phyloP scores from a whole-genome alignment of 768 basidiomycete genomes.

The Russula foetens region DNA sequence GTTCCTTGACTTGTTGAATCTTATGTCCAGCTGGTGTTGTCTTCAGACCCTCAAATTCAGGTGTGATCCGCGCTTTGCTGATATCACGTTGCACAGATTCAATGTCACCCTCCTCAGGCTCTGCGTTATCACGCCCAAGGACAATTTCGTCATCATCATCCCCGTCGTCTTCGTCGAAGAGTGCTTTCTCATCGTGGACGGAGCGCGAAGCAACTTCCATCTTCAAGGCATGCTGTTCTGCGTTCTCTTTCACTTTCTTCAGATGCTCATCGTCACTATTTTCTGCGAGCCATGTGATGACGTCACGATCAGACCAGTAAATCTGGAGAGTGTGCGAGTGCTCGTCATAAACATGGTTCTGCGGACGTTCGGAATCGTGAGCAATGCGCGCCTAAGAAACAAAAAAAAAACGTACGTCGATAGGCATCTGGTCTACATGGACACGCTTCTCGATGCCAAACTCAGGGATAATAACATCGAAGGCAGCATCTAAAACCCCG shows the following conservation, averaged over 20 bases:
- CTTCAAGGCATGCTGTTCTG: slow-evolving; percentile 83
- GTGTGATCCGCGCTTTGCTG: slow-evolving; percentile 67
- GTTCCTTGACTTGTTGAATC: slow-evolving; percentile 90
- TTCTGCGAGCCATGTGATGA: slow-evolving; percentile 91
- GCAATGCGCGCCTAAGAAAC: not conserved
- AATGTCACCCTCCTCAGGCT: slow-evolving; percentile 36
- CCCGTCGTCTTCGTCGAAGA: slow-evolving; percentile 85
- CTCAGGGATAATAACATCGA: slow-evolving; percentile 92
- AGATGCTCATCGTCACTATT: slow-evolving; percentile 95
- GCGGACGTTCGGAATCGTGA: not conserved
- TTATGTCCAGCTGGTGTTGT: slow-evolving; percentile 71
- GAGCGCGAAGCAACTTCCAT: slow-evolving; percentile 87
- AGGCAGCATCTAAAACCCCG: slow-evolving; percentile 94
- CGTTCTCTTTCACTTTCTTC: slow-evolving; percentile 88
- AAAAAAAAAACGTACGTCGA: slow-evolving; percentile 54
- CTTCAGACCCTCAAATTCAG: slow-evolving; percentile 79
- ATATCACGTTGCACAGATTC: slow-evolving; percentile 70
- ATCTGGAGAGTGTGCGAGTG: slow-evolving; percentile 87
- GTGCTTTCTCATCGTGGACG: slow-evolving; percentile 76
- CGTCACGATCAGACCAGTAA: slow-evolving; percentile 93
- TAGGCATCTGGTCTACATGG: slow-evolving; percentile 98
- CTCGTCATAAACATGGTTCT: slow-evolving; percentile 97
- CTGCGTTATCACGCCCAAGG: slow-evolving; percentile 45
- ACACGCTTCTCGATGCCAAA: slow-evolving; percentile 99
- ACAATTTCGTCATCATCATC: slow-evolving; percentile 66